Conservation (phyloP, 2,329 filamentous ascomycete species). For the Berkeleyomyces basicola region DNA sequence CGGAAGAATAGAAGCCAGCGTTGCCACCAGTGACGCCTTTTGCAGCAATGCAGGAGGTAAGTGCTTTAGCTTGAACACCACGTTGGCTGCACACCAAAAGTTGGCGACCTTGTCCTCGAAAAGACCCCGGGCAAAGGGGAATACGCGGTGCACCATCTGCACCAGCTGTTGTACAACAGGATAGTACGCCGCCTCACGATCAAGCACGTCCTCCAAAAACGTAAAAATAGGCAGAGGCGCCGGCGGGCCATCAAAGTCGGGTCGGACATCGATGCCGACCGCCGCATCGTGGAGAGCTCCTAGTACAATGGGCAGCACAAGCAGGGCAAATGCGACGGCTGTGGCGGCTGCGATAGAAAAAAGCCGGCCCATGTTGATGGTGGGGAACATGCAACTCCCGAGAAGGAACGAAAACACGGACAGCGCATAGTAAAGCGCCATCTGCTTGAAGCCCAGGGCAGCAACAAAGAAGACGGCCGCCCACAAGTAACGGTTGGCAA, state of each 20-base stretch:
- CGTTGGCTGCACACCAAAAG: slow-evolving; percentile 88
- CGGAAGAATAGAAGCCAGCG: slow-evolving; percentile 58
- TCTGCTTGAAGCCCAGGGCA: slow-evolving; percentile 95
- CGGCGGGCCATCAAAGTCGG: slow-evolving; percentile 10
- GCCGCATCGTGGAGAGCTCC: slow-evolving; percentile 54
- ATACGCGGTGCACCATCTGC: slow-evolving; percentile 81
- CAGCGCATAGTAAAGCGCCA: slow-evolving; percentile 95
- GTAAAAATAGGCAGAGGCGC: slow-evolving; percentile 40
- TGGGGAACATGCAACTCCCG: slow-evolving; percentile 67
- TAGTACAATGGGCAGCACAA: slow-evolving; percentile 59
- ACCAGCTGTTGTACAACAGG: slow-evolving; percentile 60
- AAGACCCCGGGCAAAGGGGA: slow-evolving; percentile 85
- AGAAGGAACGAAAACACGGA: slow-evolving; percentile 83
- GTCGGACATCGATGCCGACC: slow-evolving; percentile 32
- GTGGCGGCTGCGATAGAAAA: slow-evolving; percentile 62
- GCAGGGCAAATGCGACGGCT: slow-evolving; percentile 50
- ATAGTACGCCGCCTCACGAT: slow-evolving; percentile 53
- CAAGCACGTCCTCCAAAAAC: slow-evolving; percentile 39
- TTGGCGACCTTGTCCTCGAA: slow-evolving; percentile 99
- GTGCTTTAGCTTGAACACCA: slow-evolving; percentile 68
- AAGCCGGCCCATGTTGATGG: slow-evolving; percentile 49
- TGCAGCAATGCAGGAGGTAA: slow-evolving; percentile 60
- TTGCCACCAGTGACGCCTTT: slow-evolving; percentile 55
- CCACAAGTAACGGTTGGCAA: slow-evolving; percentile 75
- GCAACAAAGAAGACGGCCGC: slow-evolving; percentile 84